Conservation (phyloP, 1,284 basidiomycete species). For the Filobasidium uniguttulatum region DNA sequence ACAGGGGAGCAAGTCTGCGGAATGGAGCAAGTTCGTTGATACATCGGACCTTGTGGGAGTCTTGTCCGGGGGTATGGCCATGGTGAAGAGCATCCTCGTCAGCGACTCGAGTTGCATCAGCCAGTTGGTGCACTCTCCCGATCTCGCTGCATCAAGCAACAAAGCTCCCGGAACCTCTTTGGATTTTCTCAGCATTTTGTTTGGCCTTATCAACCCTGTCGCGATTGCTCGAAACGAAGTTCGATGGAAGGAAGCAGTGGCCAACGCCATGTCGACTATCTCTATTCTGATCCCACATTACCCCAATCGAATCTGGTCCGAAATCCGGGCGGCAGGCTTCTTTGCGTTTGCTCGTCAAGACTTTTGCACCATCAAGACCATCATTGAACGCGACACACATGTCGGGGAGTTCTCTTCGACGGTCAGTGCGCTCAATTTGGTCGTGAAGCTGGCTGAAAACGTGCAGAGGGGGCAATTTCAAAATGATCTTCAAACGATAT, state of each 20-base stretch:
- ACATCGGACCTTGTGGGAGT: not conserved
- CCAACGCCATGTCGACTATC: not conserved
- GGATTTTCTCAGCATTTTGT: not conserved
- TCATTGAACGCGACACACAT: constrained; percentile 10
- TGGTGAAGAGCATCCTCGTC: constrained; percentile 1
- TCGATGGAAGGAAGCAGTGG: not conserved
- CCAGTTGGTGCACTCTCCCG: constrained; percentile 1
- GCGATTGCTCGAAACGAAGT: not conserved
- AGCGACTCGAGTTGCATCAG: not conserved
- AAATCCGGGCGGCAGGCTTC: constrained; percentile 6
- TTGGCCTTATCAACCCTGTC: not conserved
- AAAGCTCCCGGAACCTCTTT: no score
- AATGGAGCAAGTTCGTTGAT: constrained; percentile 4
- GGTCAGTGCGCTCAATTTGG: constrained; percentile 6
- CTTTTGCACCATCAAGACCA: not conserved
- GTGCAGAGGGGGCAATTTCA: constrained; percentile 6
- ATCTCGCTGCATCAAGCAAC: not conserved
- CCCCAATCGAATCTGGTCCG: constrained; percentile 7
- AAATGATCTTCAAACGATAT: constrained; percentile 2
- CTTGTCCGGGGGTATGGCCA: constrained; percentile 1
- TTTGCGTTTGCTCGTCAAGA: constrained; percentile 6
- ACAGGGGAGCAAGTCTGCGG: not conserved
- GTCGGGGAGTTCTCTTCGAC: constrained; percentile 9
- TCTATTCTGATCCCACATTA: not conserved
- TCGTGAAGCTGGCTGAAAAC: constrained; percentile 6